Percentiles rank a stretch among this genome's conserved stretches.
These are phyloP conservation scores for Rhazya stricta DNA, from an alignment of 257 asterid genomes.

Conservation along the genomic window DNA sequence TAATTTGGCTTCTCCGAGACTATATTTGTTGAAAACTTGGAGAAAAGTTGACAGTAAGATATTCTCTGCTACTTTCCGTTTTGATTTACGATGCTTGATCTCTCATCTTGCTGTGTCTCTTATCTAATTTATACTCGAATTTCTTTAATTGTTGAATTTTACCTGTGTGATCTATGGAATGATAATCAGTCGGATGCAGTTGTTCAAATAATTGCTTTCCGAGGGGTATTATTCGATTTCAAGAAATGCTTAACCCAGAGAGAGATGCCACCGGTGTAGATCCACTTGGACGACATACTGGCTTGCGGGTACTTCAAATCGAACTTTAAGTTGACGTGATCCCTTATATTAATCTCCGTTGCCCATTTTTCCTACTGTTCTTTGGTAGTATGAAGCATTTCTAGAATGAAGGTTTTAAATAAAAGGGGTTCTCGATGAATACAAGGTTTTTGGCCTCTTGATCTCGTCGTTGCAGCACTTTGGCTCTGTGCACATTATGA, in stretches of 20 bases:
- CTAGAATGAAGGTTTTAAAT: too few relatives aligned
- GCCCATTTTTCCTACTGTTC: background rate
- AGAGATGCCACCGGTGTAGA: too few relatives aligned
- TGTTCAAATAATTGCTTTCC: background rate
- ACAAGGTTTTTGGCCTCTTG: too few relatives aligned
- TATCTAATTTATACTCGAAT: background rate
- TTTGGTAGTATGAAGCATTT: too few relatives aligned
- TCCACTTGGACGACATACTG: background rate
- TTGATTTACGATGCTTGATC: background rate
- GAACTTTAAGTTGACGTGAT: background rate
- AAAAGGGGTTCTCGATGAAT: too few relatives aligned
- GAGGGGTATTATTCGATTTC: background rate
- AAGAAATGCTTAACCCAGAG: too few relatives aligned
- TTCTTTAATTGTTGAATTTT: background rate
- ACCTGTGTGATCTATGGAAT: background rate
- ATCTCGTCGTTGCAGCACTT: too few relatives aligned
- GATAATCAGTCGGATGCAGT: background rate
- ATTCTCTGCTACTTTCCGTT: background rate
- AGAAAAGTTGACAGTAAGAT: background rate
- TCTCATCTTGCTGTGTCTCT: background rate
- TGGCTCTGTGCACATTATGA: too few relatives aligned
- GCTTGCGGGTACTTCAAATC: background rate
- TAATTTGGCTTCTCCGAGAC: background rate
- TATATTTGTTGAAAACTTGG: background rate
- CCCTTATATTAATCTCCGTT: background rate